Conservation (phyloP, 768 basidiomycete species). For the Mycena haematopus region DNA sequence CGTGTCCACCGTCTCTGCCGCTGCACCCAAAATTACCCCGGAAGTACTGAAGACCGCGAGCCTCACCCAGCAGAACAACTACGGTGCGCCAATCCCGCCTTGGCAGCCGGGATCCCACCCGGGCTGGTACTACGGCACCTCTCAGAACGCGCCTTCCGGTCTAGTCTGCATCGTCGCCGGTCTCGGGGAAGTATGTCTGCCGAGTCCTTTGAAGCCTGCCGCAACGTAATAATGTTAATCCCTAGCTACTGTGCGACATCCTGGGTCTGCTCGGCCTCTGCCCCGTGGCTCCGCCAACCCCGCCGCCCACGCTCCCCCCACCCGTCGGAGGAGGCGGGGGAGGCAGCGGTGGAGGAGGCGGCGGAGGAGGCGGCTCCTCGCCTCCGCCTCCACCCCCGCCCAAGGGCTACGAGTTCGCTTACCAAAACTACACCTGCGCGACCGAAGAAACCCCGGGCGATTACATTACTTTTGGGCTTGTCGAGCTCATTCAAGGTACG, state of each 20-base stretch:
- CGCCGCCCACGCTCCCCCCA: neutral
- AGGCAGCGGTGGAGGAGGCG: too few relatives aligned
- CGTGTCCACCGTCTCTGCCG: neutral
- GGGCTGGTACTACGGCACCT: slow-evolving; percentile 27
- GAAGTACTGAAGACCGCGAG: neutral
- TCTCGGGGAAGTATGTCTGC: slow-evolving; percentile 3
- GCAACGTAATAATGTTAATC: neutral
- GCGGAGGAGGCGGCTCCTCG: too few relatives aligned
- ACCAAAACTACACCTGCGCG: slow-evolving; percentile 20
- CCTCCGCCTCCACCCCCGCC: neutral
- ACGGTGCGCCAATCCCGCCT: slow-evolving; percentile 22
- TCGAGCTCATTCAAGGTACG: slow-evolving; percentile 9
- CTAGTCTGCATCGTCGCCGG: slow-evolving; percentile 15
- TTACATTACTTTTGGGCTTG: slow-evolving; percentile 23
- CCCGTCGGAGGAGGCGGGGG: too few relatives aligned
- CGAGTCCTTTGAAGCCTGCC: neutral
- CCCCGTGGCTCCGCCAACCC: neutral
- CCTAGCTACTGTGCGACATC: slow-evolving; percentile 11
- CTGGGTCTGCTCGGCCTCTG: slow-evolving; percentile 3
- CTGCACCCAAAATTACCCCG: neutral
- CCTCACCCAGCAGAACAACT: slow-evolving; percentile 5
- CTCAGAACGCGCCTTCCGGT: slow-evolving; percentile 3
- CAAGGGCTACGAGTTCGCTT: neutral
- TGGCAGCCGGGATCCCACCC: slow-evolving; percentile 10
- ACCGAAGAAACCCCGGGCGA: neutral